Evolutionary conservation across 2,329 filamentous ascomycete genomes (phyloP).

Genomic region (Exophiala oligosperma): DNA sequence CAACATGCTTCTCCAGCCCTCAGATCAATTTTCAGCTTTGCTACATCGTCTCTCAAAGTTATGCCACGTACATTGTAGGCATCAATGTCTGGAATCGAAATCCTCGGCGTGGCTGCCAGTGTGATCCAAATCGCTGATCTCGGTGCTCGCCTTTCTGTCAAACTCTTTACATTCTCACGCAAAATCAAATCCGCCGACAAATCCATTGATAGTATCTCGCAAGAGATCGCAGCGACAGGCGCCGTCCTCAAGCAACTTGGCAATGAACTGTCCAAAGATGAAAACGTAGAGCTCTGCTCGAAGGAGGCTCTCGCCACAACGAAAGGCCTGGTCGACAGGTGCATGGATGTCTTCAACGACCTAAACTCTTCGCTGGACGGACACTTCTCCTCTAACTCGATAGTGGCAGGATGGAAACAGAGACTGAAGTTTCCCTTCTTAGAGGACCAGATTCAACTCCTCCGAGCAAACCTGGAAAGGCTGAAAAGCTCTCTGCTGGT

Average conservation of each 20-base stretch:
- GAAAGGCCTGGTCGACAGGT: slow-evolving; percentile 28
- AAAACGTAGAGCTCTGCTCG: slow-evolving; percentile 29
- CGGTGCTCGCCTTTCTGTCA: slow-evolving; percentile 33
- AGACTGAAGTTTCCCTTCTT: slow-evolving; percentile 28
- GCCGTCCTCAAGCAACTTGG: slow-evolving; percentile 33
- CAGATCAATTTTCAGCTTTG: not conserved
- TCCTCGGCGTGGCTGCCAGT: slow-evolving; percentile 31
- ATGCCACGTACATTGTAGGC: not conserved
- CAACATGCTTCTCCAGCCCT: not conserved
- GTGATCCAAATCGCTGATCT: slow-evolving; percentile 37
- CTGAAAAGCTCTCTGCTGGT: slow-evolving; percentile 35
- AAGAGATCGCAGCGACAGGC: slow-evolving; percentile 34
- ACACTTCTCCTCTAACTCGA: slow-evolving; percentile 15
- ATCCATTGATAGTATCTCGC: slow-evolving; percentile 28
- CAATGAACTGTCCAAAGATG: slow-evolving; percentile 30
- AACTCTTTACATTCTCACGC: slow-evolving; percentile 34
- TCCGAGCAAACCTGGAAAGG: slow-evolving; percentile 34
- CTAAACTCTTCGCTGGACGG: slow-evolving; percentile 10
- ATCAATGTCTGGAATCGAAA: slow-evolving; percentile 23
- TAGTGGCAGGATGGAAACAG: slow-evolving; percentile 13
- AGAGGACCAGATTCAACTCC: slow-evolving; percentile 29
- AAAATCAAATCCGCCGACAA: slow-evolving; percentile 31
- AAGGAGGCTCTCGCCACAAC: slow-evolving; percentile 24
- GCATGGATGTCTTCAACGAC: slow-evolving; percentile 17
- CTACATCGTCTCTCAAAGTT: not conserved